Evolutionary conservation across 208 protist species (phyloP), one percentile per base, ranked within the genome.

Genomic region (Strigomonas culicis): DNA sequence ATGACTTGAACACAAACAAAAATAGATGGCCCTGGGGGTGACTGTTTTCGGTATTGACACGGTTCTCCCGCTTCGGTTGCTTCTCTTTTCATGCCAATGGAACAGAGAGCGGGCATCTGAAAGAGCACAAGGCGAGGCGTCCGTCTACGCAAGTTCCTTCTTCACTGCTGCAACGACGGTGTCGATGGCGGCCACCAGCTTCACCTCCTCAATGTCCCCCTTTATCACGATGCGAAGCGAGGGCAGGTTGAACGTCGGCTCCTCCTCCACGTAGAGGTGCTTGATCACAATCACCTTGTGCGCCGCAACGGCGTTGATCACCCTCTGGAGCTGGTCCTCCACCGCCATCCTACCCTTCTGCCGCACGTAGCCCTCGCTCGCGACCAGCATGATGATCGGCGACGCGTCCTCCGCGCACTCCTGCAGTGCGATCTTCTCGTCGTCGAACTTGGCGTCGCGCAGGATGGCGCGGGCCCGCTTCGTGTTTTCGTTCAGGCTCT

Each of bases 221-320:
- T 93, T 94, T 3, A 79, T 59, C 8, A 89, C 70, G 24, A 94
- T 75, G 17, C 88, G 85, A 49, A 97, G 61, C 4, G 71, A 73
- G 11, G 91, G 82, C 22, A 60, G 21, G 46, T 80, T 83, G 27
- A 77, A 66, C 43, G 77, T 76, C 24, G 72, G 65, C 61, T 94
- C 91, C 0, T 90, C 84, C 8, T 60, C 39, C 30, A 34, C 39
- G 55, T 60, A 60, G 30, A 46, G 55, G 32, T 60, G 55, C 32
- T 60, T 60, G 10, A 82, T 27, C 1, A 97, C 53, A n/a, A 87
- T 52, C 17, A 93, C 77, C 22, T 78, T 79, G 49, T 79, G 63
- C 62, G 66, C 68, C 57, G 84, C 66, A 41, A 83, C 47, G 15
- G 55, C 41, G 62, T 83, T 80, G 59, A 94, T 77, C 1, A 93